Conservation (phyloP, 1,284 basidiomycete genomes). For the Apiotrichum sp. region DNA sequence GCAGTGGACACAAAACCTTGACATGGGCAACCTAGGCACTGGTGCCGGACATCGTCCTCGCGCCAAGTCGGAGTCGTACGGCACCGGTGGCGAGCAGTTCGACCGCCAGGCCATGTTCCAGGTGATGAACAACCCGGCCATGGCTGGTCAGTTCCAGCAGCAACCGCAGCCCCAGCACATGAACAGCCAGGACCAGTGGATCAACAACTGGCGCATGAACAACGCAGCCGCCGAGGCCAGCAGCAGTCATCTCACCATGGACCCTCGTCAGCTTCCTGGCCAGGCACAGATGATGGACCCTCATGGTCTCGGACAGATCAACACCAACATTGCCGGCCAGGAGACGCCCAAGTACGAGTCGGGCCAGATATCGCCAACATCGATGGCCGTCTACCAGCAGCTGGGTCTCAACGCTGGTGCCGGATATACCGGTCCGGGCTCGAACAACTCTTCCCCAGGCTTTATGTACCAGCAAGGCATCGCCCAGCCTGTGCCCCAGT, state of each 20-base stretch:
- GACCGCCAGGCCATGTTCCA: conserved; percentile 33
- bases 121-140: conserved; percentile 16
- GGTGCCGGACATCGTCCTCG: conserved; percentile 23
- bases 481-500: not conserved
- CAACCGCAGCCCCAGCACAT: not conserved
- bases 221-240: conserved; percentile 5
- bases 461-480: conserved; percentile 1
- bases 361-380: conserved; percentile 38
- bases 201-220: conserved; percentile 18
- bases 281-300: conserved; percentile 13
- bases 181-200: conserved; percentile 15
- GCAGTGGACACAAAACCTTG: conserved; percentile 11
- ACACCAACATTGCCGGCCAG: conserved; percentile 4
- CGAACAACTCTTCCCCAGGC: not conserved
- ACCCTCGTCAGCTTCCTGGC: conserved; percentile 37
- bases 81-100: conserved; percentile 23
- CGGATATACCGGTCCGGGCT: not conserved
- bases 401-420: conserved; percentile 19
- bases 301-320: conserved; percentile 19
- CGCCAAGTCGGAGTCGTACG: conserved; percentile 42
- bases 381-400: conserved; percentile 36
- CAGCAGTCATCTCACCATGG: conserved; percentile 25
- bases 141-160: conserved; percentile 3
- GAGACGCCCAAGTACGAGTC: conserved; percentile 29
- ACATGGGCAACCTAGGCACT: conserved; percentile 2